Evolutionary conservation across 1,139 yeast species (phyloP), one percentile per base, ranked within the genome.

Genomic region (Lodderomyces orthopsilosis): DNA sequence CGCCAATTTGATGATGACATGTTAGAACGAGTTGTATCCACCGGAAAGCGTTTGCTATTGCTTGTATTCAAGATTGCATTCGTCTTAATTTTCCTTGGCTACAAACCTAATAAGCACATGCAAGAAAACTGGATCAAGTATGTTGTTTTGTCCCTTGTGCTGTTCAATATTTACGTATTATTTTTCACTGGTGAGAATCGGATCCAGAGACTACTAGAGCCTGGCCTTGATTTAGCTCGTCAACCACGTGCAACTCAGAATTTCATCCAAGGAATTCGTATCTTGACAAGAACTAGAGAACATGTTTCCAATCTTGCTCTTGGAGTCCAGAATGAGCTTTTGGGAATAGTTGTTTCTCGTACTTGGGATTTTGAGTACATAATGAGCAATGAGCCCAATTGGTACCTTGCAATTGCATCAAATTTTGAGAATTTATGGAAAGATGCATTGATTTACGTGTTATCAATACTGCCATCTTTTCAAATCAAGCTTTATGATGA

Each of bases 281-380:
- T 19, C n/a, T 14, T 35, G 27, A 19, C 34, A 30, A 5, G 10
- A 15, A 15, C 34, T 15, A 30, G 34, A 15, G 17, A 30, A 19
- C 5, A 15, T 7, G 6, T 30, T 7, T 19, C n/a, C 9, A n/a
- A 15, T 3, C 17, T 26, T 27, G 30, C 14, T 12, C 14, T 8
- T n/a, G 15, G 27, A 7, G 24, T 55, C 6, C 43, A 44, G 22
- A 44, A 51, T 18, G 56, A 51, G 18, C 35, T 62, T 6, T 50
- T 63, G n/a, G 40, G 38, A 5, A 46, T 50, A 26, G 51, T 53
- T 1, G 58, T 61, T 1, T 38, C 41, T 10, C 50, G 68, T 35
- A 54, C 56, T 6, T 44, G 65, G 22, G 70, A 64, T 27, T 61
- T 49, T 46, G 62, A 63, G 35, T 52, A 52, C 35, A 44, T 62